Evolutionary conservation across 805 yeast genomes (phyloP).

Genomic region (Zygotorulaspora chibaensis): DNA sequence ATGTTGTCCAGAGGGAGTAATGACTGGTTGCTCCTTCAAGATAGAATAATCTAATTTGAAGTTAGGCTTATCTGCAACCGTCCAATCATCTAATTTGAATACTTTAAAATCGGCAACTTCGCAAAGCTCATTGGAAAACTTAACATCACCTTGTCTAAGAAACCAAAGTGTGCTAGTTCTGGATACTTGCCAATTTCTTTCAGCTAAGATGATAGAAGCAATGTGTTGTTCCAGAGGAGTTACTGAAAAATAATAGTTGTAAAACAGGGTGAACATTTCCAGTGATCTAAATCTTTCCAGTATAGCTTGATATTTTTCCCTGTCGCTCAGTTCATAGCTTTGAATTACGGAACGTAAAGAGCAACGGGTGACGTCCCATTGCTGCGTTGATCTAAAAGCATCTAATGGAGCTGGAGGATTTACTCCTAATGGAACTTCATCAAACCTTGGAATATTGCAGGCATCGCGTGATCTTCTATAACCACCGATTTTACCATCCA

Average conservation of each 20-base stretch:
- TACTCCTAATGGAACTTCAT: conserved; percentile 26
- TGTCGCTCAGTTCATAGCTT: conserved; percentile 1
- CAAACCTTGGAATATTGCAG: conserved; percentile 26
- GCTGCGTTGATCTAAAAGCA: conserved; percentile 33
- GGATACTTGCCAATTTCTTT: conserved; percentile 40
- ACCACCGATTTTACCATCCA: conserved; percentile 27
- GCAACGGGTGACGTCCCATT: conserved; percentile 33
- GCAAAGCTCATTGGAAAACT: conserved; percentile 38
- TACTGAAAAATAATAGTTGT: conserved; percentile 42
- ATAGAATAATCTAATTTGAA: conserved; percentile 37
- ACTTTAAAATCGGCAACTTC: conserved; percentile 43
- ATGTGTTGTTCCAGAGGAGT: conserved; percentile 41
- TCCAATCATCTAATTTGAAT: conserved; percentile 44
- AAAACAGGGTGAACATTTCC: conserved; percentile 40
- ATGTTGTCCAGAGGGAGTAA: conserved; percentile 2
- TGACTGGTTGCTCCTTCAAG: conserved; percentile 15
- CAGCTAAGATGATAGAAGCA: conserved; percentile 33
- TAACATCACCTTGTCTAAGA: conserved; percentile 38
- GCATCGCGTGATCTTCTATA: conserved; percentile 29
- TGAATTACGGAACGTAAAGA: conserved; percentile 15
- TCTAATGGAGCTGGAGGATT: conserved; percentile 36
- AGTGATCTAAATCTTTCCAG: conserved; percentile 28
- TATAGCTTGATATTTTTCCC: conserved; percentile 13
- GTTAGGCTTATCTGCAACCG: conserved; percentile 39
- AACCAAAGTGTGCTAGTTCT: conserved; percentile 36